A percentile compares a stretch with the other conserved stretches of the same genome.
phyloP scores from a whole-genome alignment of 176 grass and related monocot genomes.

The Carex kokanica region DNA sequence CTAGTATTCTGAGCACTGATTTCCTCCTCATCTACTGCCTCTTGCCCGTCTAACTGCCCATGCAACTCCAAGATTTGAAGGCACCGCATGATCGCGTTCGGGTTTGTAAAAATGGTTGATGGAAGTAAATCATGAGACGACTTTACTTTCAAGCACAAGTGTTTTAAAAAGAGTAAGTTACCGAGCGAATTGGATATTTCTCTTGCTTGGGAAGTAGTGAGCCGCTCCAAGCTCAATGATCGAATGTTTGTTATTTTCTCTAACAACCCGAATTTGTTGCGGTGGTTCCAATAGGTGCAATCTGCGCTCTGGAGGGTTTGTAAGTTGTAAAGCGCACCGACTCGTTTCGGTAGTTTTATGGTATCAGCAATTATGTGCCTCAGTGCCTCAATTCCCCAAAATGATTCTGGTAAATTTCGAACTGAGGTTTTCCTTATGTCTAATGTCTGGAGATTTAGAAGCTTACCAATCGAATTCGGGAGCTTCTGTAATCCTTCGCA shows the following conservation, averaged over 20 bases:
- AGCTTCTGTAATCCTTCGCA: not conserved
- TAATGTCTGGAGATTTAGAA: slow-evolving; percentile 6
- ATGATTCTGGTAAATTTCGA: not conserved
- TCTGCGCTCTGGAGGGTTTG: not conserved
- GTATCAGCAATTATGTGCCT: slow-evolving; percentile 3
- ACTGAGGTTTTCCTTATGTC: not conserved
- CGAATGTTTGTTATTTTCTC: not conserved
- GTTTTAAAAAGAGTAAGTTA: not conserved
- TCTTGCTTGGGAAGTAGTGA: not conserved
- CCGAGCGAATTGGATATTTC: not conserved
- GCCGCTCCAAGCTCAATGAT: not conserved
- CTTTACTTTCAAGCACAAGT: not conserved
- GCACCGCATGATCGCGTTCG: not conserved
- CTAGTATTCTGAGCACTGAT: not conserved
- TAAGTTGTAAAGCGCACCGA: not conserved
- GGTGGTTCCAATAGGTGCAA: not conserved
- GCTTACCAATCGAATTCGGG: not conserved
- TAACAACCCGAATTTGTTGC: not conserved
- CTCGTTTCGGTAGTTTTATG: not conserved
- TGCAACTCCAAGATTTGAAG: not conserved
- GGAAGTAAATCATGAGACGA: not conserved
- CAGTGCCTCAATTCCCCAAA: not conserved
- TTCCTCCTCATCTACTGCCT: not conserved
- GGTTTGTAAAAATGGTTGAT: not conserved
- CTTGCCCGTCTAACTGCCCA: not conserved